Percentiles rank a stretch among this genome's conserved stretches.
phyloP scores from a whole-genome alignment of 768 basidiomycete species.

The Lentinula sp. region DNA sequence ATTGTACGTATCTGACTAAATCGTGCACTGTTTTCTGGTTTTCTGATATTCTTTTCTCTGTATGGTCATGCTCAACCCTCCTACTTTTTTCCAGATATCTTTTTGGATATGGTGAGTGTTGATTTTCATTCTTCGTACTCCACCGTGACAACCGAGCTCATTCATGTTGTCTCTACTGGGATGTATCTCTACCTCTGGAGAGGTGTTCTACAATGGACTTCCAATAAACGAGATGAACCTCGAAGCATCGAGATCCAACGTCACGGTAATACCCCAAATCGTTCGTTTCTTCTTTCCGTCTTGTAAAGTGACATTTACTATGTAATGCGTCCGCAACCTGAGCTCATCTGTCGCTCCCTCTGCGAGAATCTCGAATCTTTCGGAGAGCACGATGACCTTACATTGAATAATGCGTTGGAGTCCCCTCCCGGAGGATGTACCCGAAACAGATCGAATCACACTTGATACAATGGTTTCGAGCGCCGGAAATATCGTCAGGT shows the following conservation, averaged over 20 bases:
- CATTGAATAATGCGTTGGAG: constrained; percentile 56
- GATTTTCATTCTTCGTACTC: no score
- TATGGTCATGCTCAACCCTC: no score
- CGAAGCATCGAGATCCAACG: constrained; percentile 34
- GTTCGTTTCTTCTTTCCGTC: not conserved
- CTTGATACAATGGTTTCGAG: constrained; percentile 54
- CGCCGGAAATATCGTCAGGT: constrained; percentile 60
- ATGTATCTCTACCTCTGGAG: constrained; percentile 41
- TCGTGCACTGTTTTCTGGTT: no score
- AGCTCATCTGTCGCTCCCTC: constrained; percentile 54
- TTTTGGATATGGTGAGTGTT: not conserved
- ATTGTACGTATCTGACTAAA: constrained; percentile 36
- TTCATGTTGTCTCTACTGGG: constrained; percentile 43
- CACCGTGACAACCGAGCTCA: constrained; percentile 23
- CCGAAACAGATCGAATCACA: constrained; percentile 30
- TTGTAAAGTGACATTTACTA: not conserved
- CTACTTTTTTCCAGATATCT: no score
- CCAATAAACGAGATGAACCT: constrained; percentile 35
- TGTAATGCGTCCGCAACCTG: constrained; percentile 7
- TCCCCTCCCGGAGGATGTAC: constrained; percentile 27
- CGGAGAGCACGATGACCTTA: constrained; percentile 60
- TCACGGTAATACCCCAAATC: constrained; percentile 39
- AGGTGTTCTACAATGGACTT: constrained; percentile 38
- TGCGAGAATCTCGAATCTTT: constrained; percentile 69
- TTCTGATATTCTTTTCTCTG: no score